phyloP scores from a whole-genome alignment of 2,329 filamentous ascomycete genomes.

The Capronia coronata region DNA sequence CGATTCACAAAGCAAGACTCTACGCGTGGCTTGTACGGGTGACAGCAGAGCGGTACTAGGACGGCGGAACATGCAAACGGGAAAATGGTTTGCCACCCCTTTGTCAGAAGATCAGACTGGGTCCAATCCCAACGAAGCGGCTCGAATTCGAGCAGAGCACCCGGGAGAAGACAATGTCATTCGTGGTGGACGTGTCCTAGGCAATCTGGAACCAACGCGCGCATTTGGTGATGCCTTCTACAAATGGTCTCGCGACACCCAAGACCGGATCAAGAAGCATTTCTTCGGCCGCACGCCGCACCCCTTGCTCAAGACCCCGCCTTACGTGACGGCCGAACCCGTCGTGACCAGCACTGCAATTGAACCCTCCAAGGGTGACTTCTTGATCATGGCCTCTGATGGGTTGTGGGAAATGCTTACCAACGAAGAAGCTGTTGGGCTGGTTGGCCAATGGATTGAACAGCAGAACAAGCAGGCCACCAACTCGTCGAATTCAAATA shows the following conservation, averaged over 20 bases:
- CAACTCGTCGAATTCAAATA: slow-evolving; percentile 33
- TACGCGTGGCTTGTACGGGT: slow-evolving; percentile 91
- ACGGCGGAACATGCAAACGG: slow-evolving; percentile 60
- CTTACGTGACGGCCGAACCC: slow-evolving; percentile 95
- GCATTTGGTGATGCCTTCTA: slow-evolving; percentile 96
- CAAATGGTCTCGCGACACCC: slow-evolving; percentile 86
- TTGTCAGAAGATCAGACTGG: slow-evolving; percentile 93
- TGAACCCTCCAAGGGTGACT: slow-evolving; percentile 82
- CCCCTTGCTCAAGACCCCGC: slow-evolving; percentile 75
- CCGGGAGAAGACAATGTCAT: slow-evolving; percentile 78
- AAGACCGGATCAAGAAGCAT: slow-evolving; percentile 70
- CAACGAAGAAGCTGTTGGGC: slow-evolving; percentile 93
- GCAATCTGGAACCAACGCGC: slow-evolving; percentile 83
- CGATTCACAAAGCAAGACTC: slow-evolving; percentile 74
- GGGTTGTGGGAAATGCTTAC: slow-evolving; percentile 99
- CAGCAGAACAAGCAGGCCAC: slow-evolving; percentile 48
- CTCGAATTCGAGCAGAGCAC: slow-evolving; percentile 75
- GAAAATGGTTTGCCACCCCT: slow-evolving; percentile 87
- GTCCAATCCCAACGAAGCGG: slow-evolving; percentile 74
- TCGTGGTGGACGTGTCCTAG: slow-evolving; percentile 80
- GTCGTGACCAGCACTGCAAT: slow-evolving; percentile 90
- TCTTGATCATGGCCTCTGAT: slow-evolving; percentile 92
- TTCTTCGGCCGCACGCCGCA: slow-evolving; percentile 83
- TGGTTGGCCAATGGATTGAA: slow-evolving; percentile 96
- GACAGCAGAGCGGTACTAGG: slow-evolving; percentile 94